phyloP scores from a whole-genome alignment of 176 grass and related monocot genomes.

The Musa schizocarpa region DNA sequence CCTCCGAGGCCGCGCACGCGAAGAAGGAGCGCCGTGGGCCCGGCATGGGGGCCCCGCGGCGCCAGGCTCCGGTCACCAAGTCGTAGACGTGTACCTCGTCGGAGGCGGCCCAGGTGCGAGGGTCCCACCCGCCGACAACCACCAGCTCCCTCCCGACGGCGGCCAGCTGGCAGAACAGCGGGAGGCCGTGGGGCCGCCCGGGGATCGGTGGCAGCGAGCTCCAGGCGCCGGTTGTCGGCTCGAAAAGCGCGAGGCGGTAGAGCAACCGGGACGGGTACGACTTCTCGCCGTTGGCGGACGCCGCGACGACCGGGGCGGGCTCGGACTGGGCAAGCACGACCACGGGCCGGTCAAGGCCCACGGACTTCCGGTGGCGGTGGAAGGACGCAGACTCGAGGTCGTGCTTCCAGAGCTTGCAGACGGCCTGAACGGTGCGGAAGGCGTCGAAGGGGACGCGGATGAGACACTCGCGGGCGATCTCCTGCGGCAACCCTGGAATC shows the following conservation, averaged over 20 bases:
- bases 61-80: constrained; percentile 48
- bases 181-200: constrained; percentile 28
- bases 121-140: constrained; percentile 75
- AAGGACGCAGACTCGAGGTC: constrained; percentile 57
- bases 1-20: constrained; percentile 39
- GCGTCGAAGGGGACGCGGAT: constrained; percentile 56
- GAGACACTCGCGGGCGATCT: constrained; percentile 83
- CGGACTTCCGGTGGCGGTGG: constrained; percentile 23
- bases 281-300: background rate
- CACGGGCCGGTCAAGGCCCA: constrained; percentile 27
- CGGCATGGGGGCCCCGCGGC: constrained; percentile 36
- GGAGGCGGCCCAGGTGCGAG: constrained; percentile 58
- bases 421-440: constrained; percentile 43
- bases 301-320: constrained; percentile 4
- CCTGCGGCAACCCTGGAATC: constrained; percentile 62
- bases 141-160: constrained; percentile 44
- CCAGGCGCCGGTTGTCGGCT: constrained; percentile 38
- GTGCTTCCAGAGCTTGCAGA: constrained; percentile 64
- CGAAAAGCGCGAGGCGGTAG: constrained; percentile 48
- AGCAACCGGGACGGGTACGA: constrained; percentile 6
- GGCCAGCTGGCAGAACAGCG: constrained; percentile 75
- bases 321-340: constrained; percentile 32
- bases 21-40: constrained; percentile 67
- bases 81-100: constrained; percentile 72
- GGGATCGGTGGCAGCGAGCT: constrained; percentile 33